Evolutionary conservation across 202 grass and related monocot genomes (phyloP).

Genomic region (Dendrocalamus latiflorus): DNA sequence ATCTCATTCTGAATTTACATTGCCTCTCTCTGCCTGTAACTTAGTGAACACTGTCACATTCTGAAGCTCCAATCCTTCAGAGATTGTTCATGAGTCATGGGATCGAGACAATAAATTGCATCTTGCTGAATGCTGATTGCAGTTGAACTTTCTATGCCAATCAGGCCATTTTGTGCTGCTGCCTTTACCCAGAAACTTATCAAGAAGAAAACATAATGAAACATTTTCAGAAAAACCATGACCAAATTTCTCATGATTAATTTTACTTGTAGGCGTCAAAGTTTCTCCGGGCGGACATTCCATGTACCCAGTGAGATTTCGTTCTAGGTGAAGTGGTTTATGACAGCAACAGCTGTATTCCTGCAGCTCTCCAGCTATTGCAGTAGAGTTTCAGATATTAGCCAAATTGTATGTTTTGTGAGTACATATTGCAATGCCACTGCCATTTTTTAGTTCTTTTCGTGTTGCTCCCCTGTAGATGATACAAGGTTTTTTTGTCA

Average conservation of each 20-base stretch:
- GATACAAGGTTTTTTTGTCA: too few relatives aligned
- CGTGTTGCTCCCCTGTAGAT: too few relatives aligned
- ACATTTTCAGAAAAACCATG: neutral
- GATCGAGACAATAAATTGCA: neutral
- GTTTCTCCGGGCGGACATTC: conserved; percentile 88
- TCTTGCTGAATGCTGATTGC: neutral
- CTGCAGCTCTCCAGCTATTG: neutral
- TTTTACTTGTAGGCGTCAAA: conserved; percentile 54
- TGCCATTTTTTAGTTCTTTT: too few relatives aligned
- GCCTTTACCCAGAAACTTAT: neutral
- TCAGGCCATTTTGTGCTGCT: neutral
- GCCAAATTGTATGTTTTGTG: neutral
- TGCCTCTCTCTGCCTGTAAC: neutral
- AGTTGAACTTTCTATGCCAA: too few relatives aligned
- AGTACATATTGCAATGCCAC: conserved; percentile 36
- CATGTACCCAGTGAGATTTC: conserved; percentile 80
- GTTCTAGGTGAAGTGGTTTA: conserved; percentile 37
- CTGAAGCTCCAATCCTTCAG: neutral
- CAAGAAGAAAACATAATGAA: neutral
- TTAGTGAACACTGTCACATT: too few relatives aligned
- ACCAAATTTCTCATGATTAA: neutral
- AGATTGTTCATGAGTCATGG: neutral
- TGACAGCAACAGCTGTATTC: neutral
- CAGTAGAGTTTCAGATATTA: neutral
- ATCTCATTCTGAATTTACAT: neutral